phyloP scores from a whole-genome alignment of 2,329 filamentous ascomycete species.

The Trichoderma cornu-damae region DNA sequence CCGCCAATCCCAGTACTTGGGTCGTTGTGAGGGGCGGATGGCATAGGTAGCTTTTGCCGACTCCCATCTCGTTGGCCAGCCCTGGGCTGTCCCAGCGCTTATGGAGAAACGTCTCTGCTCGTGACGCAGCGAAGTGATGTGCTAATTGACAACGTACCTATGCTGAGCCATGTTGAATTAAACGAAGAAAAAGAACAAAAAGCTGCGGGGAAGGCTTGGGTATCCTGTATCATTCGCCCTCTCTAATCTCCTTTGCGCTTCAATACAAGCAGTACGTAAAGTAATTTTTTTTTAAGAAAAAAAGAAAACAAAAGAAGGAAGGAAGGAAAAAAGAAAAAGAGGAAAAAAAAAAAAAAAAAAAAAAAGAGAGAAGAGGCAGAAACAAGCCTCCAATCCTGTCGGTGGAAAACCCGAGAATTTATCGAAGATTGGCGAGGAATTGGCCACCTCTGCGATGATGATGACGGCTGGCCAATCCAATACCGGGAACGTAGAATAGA shows the following conservation, averaged over 20 bases:
- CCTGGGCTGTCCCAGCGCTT: constrained; percentile 11
- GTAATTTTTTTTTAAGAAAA: too few species aligned
- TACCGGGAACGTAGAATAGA: neutral
- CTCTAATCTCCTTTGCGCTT: constrained; percentile 5
- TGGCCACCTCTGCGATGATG: neutral
- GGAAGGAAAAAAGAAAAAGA: too few species aligned
- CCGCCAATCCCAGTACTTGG: constrained; percentile 10
- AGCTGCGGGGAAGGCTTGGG: constrained; percentile 9
- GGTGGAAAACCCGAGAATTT: neutral
- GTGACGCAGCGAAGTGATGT: constrained; percentile 4
- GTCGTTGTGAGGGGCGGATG: constrained; percentile 2
- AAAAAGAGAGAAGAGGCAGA: neutral
- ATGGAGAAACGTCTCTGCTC: constrained; percentile 7
- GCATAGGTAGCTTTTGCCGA: neutral
- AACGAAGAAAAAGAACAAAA: neutral
- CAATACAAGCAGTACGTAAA: constrained; percentile 9
- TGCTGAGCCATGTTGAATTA: constrained; percentile 33
- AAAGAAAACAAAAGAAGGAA: too few species aligned
- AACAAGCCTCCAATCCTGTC: neutral
- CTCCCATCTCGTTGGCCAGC: constrained; percentile 9
- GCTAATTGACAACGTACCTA: constrained; percentile 23
- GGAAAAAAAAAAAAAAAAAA: too few species aligned
- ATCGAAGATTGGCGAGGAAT: constrained; percentile 2
- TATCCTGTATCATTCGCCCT: constrained; percentile 15
- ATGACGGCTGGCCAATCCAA: neutral